Base-by-base conservation (phyloP, 164 flowering plant genomes). In the Kingdonia uniflora region DNA sequence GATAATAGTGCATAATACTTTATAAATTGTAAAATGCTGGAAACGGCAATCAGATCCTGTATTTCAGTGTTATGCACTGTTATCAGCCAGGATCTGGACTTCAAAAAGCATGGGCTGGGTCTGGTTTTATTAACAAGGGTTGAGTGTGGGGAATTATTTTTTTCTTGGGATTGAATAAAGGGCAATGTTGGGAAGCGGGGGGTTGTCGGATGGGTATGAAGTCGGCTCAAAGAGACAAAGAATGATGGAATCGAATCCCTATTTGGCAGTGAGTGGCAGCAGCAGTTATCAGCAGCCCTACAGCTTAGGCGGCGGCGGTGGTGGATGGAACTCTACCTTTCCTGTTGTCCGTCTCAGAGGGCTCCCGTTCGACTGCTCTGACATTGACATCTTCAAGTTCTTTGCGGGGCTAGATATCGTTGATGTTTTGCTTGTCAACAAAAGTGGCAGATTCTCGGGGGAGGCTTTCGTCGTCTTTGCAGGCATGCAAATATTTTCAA, bases 281-380 rank as follows among this genome's bases (percentile, higher is more conserved):
- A 15, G 78, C 17, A 62, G 70, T 49, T 57, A 65, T 23, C 65
- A 48, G 54, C 63, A 54, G 26, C 49, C 68, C 51, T 69, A 56
- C 60, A 54, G 48, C 65, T 57, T 29, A 29, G 35, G 35, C 35
- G 35, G 35, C 8, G 35, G 60, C 45, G 63, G 69, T 42, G 64
- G 64, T 46, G 68, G 69, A 52, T 58, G 67, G 38, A 42, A 54
- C 39, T 74, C 76, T 41, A 16, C 72, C 19, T 87, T 91, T 61
- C 98, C 98, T 1, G 98, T 82, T 29, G 95, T 85, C 42, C 92
- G 90, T n/a, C 73, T 83, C 23, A 64, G 95, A 57, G 98, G 96
- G 13, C 87, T 91, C 38, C 96, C 96, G 0, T 85, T 80, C 71
- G 70, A 85, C 76, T 91, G 98, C 77, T 68, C 76, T 2, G 96